phyloP scores from a whole-genome alignment of 306 rosid genomes.

The Sechiopsis laciniata region DNA sequence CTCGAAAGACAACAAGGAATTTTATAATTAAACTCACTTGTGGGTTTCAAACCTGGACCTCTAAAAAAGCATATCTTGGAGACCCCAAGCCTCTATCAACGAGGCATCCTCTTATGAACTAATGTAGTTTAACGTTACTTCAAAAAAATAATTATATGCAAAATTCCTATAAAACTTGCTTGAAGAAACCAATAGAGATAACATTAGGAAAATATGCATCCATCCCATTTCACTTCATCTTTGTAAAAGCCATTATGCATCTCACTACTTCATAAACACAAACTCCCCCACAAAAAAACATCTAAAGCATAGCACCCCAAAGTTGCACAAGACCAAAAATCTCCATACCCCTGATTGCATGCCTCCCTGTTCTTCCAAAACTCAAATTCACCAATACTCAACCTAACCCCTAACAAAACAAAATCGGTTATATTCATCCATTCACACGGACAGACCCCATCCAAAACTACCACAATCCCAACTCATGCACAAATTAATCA shows the following conservation, averaged over 20 bases:
- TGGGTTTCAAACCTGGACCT: too few species aligned
- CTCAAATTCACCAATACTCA: not conserved
- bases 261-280: not conserved
- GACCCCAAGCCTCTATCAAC: too few species aligned
- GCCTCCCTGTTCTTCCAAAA: not conserved
- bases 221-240: not conserved
- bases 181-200: not conserved
- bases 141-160: not conserved
- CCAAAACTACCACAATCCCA: not conserved
- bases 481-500: not conserved
- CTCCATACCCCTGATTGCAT: not conserved
- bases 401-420: too few species aligned
- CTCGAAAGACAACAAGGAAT: too few species aligned
- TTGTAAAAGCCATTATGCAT: not conserved
- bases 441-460: not conserved
- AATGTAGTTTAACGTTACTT: not conserved
- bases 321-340: not conserved
- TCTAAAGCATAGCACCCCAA: not conserved
- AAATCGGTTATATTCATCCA: too few species aligned
- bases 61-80: too few species aligned
- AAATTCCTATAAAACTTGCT: not conserved
- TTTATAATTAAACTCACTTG: too few species aligned
- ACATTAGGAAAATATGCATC: not conserved
- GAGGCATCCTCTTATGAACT: too few species aligned
- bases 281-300: slow-evolving; percentile 4